Conservation (phyloP, 2,329 filamentous ascomycete genomes). For the Tolypocladium amazonense region DNA sequence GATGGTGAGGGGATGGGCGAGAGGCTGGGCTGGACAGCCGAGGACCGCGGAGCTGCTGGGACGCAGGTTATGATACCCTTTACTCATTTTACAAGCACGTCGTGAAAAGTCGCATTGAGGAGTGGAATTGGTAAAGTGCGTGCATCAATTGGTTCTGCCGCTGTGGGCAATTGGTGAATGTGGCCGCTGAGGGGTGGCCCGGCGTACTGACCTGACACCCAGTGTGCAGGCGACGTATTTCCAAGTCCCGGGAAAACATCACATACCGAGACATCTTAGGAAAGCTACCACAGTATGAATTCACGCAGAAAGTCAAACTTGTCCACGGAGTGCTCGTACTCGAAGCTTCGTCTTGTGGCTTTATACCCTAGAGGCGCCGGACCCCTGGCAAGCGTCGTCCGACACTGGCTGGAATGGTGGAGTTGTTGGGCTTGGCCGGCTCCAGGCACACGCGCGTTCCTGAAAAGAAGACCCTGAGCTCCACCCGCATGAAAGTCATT, state of each 20-base stretch:
- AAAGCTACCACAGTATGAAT: no score
- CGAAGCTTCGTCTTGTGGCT: neutral
- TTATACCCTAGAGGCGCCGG: neutral
- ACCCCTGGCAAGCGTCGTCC: neutral
- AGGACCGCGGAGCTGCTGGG: neutral
- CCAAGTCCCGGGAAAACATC: no score
- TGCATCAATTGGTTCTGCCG: neutral
- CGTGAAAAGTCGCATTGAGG: neutral
- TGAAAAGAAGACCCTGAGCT: neutral
- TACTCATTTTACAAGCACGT: neutral
- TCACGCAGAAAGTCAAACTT: neutral
- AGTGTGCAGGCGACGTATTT: no score
- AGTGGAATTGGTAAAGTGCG: neutral
- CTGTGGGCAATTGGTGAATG: neutral
- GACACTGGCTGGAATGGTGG: neutral
- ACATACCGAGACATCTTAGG: neutral
- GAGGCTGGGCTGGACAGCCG: neutral
- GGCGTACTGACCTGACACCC: no score
- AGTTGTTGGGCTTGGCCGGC: neutral
- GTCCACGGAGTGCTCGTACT: neutral
- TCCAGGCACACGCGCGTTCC: neutral
- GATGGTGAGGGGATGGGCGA: neutral
- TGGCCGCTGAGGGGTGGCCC: no score
- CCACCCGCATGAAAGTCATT: neutral
- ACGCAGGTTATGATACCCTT: conserved; percentile 1